Base-by-base conservation (phyloP, 2,329 filamentous ascomycete species). In the Dryadomyces sulphureus region DNA sequence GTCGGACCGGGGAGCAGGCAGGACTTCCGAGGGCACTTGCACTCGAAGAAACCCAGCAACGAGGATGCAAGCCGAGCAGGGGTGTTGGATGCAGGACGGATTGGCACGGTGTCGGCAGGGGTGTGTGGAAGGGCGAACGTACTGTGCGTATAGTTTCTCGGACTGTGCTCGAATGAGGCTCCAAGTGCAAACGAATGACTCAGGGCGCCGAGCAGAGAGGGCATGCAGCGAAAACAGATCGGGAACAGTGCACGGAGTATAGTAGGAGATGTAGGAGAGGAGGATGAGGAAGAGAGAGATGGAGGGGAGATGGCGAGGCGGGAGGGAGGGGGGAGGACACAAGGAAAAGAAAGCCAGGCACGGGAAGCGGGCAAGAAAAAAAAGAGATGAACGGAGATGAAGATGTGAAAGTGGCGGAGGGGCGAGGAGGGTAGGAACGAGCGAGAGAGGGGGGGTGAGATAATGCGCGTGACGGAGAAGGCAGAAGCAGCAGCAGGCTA, bases 131-230 rank as follows among this genome's bases (percentile, higher is more conserved):
- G 21, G 44, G 24, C n/a, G 7, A 22, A 41, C 38, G 38, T 41
- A 45, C 38, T 8, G 38, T 41, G 44, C 20, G 38, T 14, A 14
- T 21, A 21, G 17, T 14, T 4, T 11, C 4, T 11, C 4, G 19
- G 19, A 22, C 35, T 41, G 36, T 45, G 25, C 27, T 14, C 6
- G 4, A 8, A 32, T 44, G 38, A 24, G 36, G 42, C 38, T 48
- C 46, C 48, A 48, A 49, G 50, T 20, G 39, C 50, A 50, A 52
- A 45, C 41, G 48, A 52, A 52, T 52, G 50, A 52, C 50, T 52
- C 50, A 48, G 50, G 45, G 36, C 24, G 49, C 32, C 12, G 11
- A 38, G 20, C 21, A 24, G 35, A 6, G 11, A 22, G n/a, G 9
- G 22, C 24, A 27, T 25, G 43, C 9, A 34, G 45, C 43, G 42